Percentiles rank a stretch among this genome's conserved stretches.
Evolutionary conservation across 2,329 filamentous ascomycete species (phyloP).

Genomic region (Dryadomyces quercivorus): DNA sequence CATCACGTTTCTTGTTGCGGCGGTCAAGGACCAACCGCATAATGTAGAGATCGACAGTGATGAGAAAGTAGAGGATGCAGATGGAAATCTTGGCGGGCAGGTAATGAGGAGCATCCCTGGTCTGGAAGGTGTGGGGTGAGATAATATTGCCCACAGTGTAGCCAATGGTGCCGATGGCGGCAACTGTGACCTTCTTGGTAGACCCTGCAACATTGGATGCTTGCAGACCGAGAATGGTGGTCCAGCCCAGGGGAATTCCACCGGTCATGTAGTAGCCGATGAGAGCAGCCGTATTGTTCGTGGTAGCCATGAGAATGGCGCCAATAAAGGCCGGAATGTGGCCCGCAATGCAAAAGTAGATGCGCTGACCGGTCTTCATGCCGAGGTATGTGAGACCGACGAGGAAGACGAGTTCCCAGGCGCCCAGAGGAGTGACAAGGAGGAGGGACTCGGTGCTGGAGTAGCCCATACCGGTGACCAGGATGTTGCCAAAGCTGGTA

Average conservation of each 20-base stretch:
- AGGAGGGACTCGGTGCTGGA: constrained; percentile 3
- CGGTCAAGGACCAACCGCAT: constrained; percentile 3
- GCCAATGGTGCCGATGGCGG: constrained; percentile 37
- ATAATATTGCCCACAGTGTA: constrained; percentile 41
- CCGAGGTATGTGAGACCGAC: not conserved
- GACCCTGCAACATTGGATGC: constrained; percentile 39
- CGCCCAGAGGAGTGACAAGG: constrained; percentile 8
- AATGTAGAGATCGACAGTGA: constrained; percentile 1
- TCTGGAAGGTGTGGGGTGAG: constrained; percentile 44
- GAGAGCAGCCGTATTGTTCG: not conserved
- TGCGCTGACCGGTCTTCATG: not conserved
- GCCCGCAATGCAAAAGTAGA: not conserved
- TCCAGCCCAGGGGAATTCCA: constrained; percentile 3
- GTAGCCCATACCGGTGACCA: constrained; percentile 10
- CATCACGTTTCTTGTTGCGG: constrained; percentile 38
- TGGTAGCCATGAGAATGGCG: constrained; percentile 3
- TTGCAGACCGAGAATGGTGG: constrained; percentile 3
- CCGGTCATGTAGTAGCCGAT: constrained; percentile 3
- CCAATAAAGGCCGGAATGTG: constrained; percentile 2
- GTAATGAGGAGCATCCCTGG: constrained; percentile 44
- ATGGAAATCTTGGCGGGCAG: constrained; percentile 52
- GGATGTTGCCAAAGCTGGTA: constrained; percentile 8
- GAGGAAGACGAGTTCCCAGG: constrained; percentile 4
- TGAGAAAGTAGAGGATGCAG: constrained; percentile 3
- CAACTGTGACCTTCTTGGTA: constrained; percentile 46